phyloP scores from a whole-genome alignment of 2,329 filamentous ascomycete species.

The Dothistroma pini region DNA sequence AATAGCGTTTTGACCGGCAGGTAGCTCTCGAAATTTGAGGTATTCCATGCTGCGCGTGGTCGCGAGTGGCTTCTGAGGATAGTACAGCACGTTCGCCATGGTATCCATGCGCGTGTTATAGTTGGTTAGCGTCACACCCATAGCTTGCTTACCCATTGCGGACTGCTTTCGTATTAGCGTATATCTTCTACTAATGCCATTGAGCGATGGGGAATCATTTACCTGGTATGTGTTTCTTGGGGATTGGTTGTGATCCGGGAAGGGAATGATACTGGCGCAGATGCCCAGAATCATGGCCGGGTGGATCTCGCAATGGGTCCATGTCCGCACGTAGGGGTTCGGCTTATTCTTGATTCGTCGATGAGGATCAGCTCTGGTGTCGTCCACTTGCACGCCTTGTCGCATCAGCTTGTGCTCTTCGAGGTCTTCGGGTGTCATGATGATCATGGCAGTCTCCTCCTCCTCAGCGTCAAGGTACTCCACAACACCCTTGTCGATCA shows the following conservation, averaged over 20 bases:
- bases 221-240: constrained; percentile 91
- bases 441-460: constrained; percentile 98
- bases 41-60: constrained; percentile 99
- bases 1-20: constrained; percentile 96
- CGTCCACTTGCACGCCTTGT: constrained; percentile 35
- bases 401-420: constrained; percentile 54
- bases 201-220: no score
- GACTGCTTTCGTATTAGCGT: no score
- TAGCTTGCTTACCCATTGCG: constrained; percentile 99
- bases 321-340: constrained; percentile 83
- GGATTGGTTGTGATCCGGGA: constrained; percentile 97
- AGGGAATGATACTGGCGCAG: constrained; percentile 98
- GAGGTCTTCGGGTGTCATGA: constrained; percentile 95
- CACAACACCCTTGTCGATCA: constrained; percentile 79
- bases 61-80: constrained; percentile 94
- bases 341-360: constrained; percentile 83
- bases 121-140: constrained; percentile 98
- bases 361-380: constrained; percentile 70
- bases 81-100: constrained; percentile 99
- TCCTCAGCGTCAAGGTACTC: constrained; percentile 98
- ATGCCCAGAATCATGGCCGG: constrained; percentile 99
- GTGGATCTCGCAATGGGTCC: constrained; percentile 98
- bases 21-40: constrained; percentile 94
- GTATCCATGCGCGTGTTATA: constrained; percentile 98
- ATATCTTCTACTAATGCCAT: no score